Conservation (phyloP, 2,329 filamentous ascomycete genomes). For the Talaromyces verruculosus region DNA sequence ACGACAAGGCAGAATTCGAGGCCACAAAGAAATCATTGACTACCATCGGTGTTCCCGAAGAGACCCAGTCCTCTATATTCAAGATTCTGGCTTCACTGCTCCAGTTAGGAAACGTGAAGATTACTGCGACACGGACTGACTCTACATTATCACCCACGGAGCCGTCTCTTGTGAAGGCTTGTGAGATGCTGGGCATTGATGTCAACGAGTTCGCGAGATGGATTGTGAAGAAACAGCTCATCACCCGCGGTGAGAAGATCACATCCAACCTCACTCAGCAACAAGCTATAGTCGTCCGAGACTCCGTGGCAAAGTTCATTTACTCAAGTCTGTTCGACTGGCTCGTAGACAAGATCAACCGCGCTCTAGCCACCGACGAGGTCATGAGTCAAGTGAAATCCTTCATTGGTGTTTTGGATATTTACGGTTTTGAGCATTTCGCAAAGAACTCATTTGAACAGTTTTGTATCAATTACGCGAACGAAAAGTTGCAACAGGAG, state of each 20-base stretch:
- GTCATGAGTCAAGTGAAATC: conserved; percentile 78
- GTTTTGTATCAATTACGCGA: conserved; percentile 99
- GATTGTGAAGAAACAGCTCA: conserved; percentile 98
- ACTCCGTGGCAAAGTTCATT: conserved; percentile 97
- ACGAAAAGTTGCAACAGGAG: conserved; percentile 97
- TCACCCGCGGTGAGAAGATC: conserved; percentile 96
- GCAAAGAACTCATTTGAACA: conserved; percentile 99
- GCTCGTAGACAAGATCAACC: conserved; percentile 97
- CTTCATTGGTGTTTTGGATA: conserved; percentile 98
- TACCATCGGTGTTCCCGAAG: conserved; percentile 77
- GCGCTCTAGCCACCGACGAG: conserved; percentile 82
- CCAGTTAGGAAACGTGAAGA: conserved; percentile 95
- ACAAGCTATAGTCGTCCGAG: conserved; percentile 89
- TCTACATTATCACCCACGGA: conserved; percentile 79
- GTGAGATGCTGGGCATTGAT: conserved; percentile 83
- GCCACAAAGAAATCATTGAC: conserved; percentile 82
- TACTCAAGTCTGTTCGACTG: conserved; percentile 98
- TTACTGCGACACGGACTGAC: conserved; percentile 83
- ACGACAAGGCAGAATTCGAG: conserved; percentile 91
- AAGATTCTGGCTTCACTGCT: conserved; percentile 84
- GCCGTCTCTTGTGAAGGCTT: conserved; percentile 77
- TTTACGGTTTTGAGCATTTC: conserved; percentile 98
- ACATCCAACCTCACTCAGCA: conserved; percentile 91
- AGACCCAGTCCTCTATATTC: conserved; percentile 82
- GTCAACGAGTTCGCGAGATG: conserved; percentile 86